These are phyloP conservation scores for Acanthamoeba castellanii DNA, from an alignment of 208 protist genomes.

Conservation along the genomic window DNA sequence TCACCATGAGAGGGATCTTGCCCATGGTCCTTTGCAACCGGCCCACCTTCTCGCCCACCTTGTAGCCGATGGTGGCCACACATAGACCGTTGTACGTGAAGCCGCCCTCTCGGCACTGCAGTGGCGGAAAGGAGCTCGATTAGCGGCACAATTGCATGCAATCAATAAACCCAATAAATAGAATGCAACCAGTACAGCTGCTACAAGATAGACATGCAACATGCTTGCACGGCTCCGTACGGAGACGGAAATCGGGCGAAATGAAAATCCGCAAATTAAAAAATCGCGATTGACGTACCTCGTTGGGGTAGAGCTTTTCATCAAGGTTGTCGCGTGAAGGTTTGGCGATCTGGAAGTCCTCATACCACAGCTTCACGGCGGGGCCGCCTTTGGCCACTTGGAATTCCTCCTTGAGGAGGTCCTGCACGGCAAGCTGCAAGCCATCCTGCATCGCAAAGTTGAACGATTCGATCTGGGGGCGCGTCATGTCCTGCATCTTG, in stretches of 20 bases:
- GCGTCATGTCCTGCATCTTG: constrained; percentile 56
- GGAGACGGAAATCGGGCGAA: background rate
- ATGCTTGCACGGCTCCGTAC: background rate
- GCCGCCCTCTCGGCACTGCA: constrained; percentile 82
- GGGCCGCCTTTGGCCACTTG: background rate
- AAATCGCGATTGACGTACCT: constrained; percentile 15
- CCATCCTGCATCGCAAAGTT: constrained; percentile 86
- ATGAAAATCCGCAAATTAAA: background rate
- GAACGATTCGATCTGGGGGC: constrained; percentile 90
- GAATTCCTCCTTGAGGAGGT: constrained; percentile 73
- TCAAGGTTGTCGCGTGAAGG: constrained; percentile 19
- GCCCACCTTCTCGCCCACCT: constrained; percentile 34
- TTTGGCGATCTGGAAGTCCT: constrained; percentile 34
- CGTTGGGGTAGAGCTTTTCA: constrained; percentile 58
- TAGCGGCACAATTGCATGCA: background rate
- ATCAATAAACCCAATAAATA: background rate
- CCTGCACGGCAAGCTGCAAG: constrained; percentile 76
- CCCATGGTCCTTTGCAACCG: constrained; percentile 77
- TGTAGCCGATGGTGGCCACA: constrained; percentile 60
- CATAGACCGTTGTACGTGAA: constrained; percentile 83
- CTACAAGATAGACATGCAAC: background rate
- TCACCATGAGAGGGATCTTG: constrained; percentile 91
- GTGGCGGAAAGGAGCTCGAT: background rate
- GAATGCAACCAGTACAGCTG: background rate
- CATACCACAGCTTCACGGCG: background rate